phyloP scores from a whole-genome alignment of 225 moss, liverwort and hornwort species.

The Physcomitrellopsis africana region DNA sequence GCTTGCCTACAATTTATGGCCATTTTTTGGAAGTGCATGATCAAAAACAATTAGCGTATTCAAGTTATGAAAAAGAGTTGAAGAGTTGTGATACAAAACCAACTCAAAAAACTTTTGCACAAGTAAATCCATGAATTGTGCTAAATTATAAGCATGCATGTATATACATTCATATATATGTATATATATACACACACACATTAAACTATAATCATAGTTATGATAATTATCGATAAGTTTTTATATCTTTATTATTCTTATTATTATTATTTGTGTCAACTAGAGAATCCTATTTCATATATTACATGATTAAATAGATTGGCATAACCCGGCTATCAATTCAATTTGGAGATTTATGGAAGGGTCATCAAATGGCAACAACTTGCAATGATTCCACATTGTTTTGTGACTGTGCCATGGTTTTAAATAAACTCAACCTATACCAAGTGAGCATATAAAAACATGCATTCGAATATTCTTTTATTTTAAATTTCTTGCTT shows the following conservation, averaged over 20 bases:
- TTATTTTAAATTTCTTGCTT: no score
- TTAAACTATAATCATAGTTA: no score
- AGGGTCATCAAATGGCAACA: constrained; percentile 41
- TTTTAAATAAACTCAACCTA: constrained; percentile 27
- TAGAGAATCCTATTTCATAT: no score
- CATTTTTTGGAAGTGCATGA: constrained; percentile 58
- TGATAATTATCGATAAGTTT: no score
- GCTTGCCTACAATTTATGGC: constrained; percentile 55
- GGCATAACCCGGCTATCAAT: constrained; percentile 44
- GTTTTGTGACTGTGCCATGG: constrained; percentile 47
- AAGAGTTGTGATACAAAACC: constrained; percentile 11
- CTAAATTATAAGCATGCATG: no score
- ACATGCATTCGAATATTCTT: rapidly evolving
- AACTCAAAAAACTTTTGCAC: constrained; percentile 37
- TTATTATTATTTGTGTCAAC: not conserved
- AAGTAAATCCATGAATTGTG: constrained; percentile 31
- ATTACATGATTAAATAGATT: constrained; percentile 13
- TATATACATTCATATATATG: no score
- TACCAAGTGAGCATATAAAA: constrained; percentile 16
- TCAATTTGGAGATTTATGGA: constrained; percentile 50
- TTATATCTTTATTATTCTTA: no score
- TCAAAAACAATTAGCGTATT: constrained; percentile 64
- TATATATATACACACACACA: no score
- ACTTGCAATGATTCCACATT: constrained; percentile 36
- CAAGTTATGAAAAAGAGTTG: constrained; percentile 55